Evolutionary conservation across 192 early-diverging fungal species (phyloP).

Genomic region (Pilaira anomala): DNA sequence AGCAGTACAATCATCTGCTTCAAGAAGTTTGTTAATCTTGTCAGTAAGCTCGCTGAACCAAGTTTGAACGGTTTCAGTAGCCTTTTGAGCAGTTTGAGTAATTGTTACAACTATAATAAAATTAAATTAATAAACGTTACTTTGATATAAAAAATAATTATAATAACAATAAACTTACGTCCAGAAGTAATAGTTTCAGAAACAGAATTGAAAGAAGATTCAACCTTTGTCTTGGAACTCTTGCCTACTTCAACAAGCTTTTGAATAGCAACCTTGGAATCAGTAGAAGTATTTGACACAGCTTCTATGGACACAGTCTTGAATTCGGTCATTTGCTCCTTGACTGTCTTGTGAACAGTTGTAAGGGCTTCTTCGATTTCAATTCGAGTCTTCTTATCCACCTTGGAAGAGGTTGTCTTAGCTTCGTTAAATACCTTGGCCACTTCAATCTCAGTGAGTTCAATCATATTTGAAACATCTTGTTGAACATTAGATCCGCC

Average conservation of each 20-base stretch:
- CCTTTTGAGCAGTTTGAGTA: constrained; percentile 6
- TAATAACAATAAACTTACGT: constrained; percentile 5
- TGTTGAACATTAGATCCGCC: constrained; percentile 8
- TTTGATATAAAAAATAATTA: neutral
- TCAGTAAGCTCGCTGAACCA: neutral
- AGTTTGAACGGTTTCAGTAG: constrained; percentile 10
- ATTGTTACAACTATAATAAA: constrained; percentile 1
- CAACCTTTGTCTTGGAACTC: constrained; percentile 3
- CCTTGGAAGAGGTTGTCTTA: constrained; percentile 6
- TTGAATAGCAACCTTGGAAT: constrained; percentile 2
- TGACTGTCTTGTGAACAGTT: constrained; percentile 4
- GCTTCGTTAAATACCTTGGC: constrained; percentile 10
- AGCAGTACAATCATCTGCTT: neutral
- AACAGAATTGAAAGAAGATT: constrained; percentile 1
- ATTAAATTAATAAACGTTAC: neutral
- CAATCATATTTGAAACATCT: constrained; percentile 10
- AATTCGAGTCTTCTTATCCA: neutral
- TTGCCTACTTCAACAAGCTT: neutral
- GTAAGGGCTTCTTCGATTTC: constrained; percentile 5
- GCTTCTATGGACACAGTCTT: constrained; percentile 10
- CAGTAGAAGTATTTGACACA: neutral
- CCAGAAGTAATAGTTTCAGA: constrained; percentile 3
- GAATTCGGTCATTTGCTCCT: constrained; percentile 9
- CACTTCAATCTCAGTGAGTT: neutral
- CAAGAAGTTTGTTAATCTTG: neutral